These are phyloP conservation scores for Telfairia occidentalis DNA, from an alignment of 331 rosid species.

Conservation along the genomic window DNA sequence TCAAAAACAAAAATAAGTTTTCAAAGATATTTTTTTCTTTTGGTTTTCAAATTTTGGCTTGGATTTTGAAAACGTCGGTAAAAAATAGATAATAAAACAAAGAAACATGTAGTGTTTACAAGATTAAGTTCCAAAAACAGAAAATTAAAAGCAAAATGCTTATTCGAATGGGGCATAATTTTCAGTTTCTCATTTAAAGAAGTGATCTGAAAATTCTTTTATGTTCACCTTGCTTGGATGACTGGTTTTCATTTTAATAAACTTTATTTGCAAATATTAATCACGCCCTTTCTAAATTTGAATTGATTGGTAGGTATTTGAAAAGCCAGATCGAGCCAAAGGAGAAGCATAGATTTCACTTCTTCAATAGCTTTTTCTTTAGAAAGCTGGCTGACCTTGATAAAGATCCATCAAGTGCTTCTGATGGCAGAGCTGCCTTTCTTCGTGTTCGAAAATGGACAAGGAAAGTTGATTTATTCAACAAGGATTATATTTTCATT, in stretches of 20 bases:
- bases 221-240: not conserved
- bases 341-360: slow-evolving; percentile 66
- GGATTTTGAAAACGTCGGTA: too few species aligned
- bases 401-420: slow-evolving; percentile 85
- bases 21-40: too few species aligned
- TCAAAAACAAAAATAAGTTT: too few species aligned
- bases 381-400: slow-evolving; percentile 92
- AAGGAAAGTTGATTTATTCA: slow-evolving; percentile 74
- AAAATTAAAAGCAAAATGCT: too few species aligned
- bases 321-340: slow-evolving; percentile 60
- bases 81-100: too few species aligned
- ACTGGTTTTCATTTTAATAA: not conserved
- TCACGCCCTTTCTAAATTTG: not conserved
- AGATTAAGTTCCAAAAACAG: too few species aligned
- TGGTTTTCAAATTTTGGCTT: too few species aligned
- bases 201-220: not conserved
- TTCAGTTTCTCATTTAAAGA: slow-evolving; percentile 2
- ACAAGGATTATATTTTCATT: slow-evolving; percentile 82
- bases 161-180: too few species aligned
- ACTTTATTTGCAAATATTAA: not conserved
- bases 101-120: too few species aligned
- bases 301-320: slow-evolving; percentile 46
- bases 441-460: slow-evolving; percentile 97
- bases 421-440: slow-evolving; percentile 89
- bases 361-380: slow-evolving; percentile 93